Conservation (phyloP, 108 stramenopile species). For the Ochromonas danica region DNA sequence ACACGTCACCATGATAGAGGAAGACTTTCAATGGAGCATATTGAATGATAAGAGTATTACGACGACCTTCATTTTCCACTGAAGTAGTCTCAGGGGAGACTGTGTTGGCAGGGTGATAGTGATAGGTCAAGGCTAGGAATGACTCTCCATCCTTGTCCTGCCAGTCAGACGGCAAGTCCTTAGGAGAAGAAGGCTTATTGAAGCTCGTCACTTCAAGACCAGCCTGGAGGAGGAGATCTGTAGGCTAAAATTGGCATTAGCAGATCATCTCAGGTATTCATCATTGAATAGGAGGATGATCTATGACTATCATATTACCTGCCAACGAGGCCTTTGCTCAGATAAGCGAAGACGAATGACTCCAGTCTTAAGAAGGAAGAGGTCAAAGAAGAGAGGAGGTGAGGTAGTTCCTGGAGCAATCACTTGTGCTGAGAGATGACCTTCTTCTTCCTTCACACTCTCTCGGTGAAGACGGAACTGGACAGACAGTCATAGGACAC, state of each 20-base stretch:
- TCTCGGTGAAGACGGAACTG: not conserved
- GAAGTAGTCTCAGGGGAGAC: not conserved
- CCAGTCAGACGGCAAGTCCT: not conserved
- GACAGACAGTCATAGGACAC: too few species aligned
- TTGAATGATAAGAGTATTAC: conserved; percentile 10
- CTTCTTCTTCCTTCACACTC: not conserved
- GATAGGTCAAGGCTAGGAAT: not conserved
- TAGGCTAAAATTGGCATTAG: too few species aligned
- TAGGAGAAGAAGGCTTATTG: not conserved
- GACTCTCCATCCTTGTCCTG: not conserved
- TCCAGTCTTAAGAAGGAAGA: not conserved
- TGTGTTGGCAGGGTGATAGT: not conserved
- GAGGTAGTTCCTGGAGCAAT: not conserved
- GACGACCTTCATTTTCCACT: conserved; percentile 32
- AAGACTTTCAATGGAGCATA: conserved; percentile 43
- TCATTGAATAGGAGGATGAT: not conserved
- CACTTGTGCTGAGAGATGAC: not conserved
- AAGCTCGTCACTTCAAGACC: not conserved
- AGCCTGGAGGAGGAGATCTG: not conserved
- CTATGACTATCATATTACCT: not conserved
- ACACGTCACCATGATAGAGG: conserved; percentile 37
- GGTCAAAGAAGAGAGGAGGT: not conserved
- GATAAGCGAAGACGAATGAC: conserved; percentile 4
- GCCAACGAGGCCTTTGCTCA: not conserved
- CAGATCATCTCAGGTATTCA: not conserved